A percentile compares a stretch with the other conserved stretches of the same genome.
These are phyloP conservation scores for Talaromyces thailandensis DNA, from an alignment of 495 filamentous ascomycete genomes.

Conservation along the genomic window DNA sequence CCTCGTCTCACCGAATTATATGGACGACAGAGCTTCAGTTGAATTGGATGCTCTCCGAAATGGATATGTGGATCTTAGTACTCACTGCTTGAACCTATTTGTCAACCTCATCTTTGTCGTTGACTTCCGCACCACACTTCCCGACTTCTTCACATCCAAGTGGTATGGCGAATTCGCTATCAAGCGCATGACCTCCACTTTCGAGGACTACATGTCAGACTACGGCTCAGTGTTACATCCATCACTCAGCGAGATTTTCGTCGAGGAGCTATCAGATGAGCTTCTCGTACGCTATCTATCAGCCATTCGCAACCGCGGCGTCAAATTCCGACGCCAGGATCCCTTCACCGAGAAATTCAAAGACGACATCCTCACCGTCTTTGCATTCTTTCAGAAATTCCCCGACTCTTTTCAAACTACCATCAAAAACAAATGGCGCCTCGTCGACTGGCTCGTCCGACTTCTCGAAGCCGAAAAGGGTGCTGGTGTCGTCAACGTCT, in stretches of 20 bases:
- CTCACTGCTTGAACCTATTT: conserved; percentile 80
- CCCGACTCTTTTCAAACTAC: conserved; percentile 56
- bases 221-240: conserved; percentile 73
- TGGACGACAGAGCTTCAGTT: conserved; percentile 53
- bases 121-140: conserved; percentile 73
- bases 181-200: conserved; percentile 82
- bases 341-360: conserved; percentile 83
- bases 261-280: conserved; percentile 86
- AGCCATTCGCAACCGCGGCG: conserved; percentile 78
- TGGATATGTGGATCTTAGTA: conserved; percentile 88
- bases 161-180: conserved; percentile 83
- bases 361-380: conserved; percentile 78
- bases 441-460: conserved; percentile 68
- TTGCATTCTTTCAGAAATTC: conserved; percentile 56
- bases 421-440: conserved; percentile 86
- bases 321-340: conserved; percentile 76
- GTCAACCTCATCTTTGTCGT: conserved; percentile 74
- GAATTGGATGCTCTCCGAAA: conserved; percentile 70
- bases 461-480: conserved; percentile 70
- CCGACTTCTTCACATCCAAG: conserved; percentile 79
- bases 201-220: conserved; percentile 88
- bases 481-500: conserved; percentile 58
- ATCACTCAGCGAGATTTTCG: conserved; percentile 74
- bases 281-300: conserved; percentile 81
- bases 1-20: conserved; percentile 72